Percentiles rank a stretch among this genome's conserved stretches.
phyloP scores from a whole-genome alignment of 1,284 basidiomycete genomes.

The Leccinum laetum region DNA sequence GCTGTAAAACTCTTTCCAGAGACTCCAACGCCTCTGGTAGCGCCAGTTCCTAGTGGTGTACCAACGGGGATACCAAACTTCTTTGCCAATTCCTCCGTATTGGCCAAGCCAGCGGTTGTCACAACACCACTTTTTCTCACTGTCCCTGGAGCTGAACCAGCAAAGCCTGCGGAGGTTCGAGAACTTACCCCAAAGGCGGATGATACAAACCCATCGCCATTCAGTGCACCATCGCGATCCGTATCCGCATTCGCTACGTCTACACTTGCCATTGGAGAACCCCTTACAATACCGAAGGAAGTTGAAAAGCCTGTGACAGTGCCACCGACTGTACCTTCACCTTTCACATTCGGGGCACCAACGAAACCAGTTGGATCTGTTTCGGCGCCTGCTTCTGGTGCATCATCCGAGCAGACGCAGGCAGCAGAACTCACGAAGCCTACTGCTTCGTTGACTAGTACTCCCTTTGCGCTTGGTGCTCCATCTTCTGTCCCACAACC shows the following conservation, averaged over 20 bases:
- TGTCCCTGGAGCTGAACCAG: constrained; percentile 8
- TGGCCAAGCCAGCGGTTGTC: constrained; percentile 29
- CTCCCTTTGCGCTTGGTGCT: constrained; percentile 20
- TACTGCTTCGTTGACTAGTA: constrained; percentile 3
- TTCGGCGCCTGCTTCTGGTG: not conserved
- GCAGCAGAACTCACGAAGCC: constrained; percentile 10
- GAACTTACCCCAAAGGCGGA: constrained; percentile 9
- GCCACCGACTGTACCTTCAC: constrained; percentile 4
- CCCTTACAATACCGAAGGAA: constrained; percentile 18
- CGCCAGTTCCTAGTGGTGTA: constrained; percentile 7
- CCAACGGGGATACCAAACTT: constrained; percentile 46
- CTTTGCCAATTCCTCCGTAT: constrained; percentile 42
- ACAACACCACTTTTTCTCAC: constrained; percentile 10
- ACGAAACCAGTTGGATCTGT: constrained; percentile 21
- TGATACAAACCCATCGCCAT: constrained; percentile 16
- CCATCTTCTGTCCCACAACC: constrained; percentile 7
- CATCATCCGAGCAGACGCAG: constrained; percentile 10
- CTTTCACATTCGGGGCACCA: constrained; percentile 24
- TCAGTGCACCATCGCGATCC: constrained; percentile 17
- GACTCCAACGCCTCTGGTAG: constrained; percentile 13
- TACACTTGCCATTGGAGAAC: constrained; percentile 9
- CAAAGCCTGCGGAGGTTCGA: constrained; percentile 17
- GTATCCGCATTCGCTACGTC: constrained; percentile 13
- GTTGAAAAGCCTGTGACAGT: constrained; percentile 11
- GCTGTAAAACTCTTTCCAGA: constrained; percentile 18